Conservation (phyloP, 345 rosid species). For the Heritiera fomes region DNA sequence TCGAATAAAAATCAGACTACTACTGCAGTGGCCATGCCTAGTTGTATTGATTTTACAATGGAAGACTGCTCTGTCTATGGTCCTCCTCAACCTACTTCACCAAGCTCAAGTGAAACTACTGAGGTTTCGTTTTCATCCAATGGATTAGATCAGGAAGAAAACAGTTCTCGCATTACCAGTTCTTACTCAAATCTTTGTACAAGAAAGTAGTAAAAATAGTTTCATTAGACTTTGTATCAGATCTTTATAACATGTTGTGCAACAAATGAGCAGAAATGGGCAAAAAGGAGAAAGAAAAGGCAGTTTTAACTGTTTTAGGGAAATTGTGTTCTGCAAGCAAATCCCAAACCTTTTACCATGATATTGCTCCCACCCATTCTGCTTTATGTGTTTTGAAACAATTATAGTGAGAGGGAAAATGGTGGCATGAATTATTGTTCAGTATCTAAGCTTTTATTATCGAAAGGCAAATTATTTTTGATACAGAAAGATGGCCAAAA, state of each 20-base stretch:
- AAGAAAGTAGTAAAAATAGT: conserved; percentile 19
- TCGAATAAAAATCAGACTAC: conserved; percentile 20
- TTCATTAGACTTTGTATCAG: conserved; percentile 16
- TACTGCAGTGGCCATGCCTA: conserved; percentile 15
- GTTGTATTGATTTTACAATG: conserved; percentile 33
- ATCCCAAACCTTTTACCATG: conserved; percentile 3
- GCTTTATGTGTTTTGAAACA: conserved; percentile 9
- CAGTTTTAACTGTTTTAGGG: conserved; percentile 18
- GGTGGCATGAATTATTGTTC: conserved; percentile 24
- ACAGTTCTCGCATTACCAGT: conserved; percentile 9
- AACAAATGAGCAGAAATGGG: conserved; percentile 12
- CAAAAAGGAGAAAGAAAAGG: not conserved
- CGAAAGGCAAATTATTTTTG: conserved; percentile 35
- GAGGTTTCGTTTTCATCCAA: conserved; percentile 28
- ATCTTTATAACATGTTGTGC: conserved; percentile 12
- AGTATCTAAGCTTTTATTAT: conserved; percentile 26
- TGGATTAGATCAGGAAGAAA: conserved; percentile 42
- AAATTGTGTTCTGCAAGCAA: conserved; percentile 33
- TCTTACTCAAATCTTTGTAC: conserved; percentile 20
- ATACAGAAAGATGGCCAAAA: conserved; percentile 28
- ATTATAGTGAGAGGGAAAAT: conserved; percentile 25
- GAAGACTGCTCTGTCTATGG: conserved; percentile 38
- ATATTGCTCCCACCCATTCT: conserved; percentile 9
- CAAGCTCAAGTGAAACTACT: conserved; percentile 51
- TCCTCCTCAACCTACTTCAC: conserved; percentile 54